Base-by-base conservation (phyloP, 805 yeast genomes). In the Myxozyma nipponensis region DNA sequence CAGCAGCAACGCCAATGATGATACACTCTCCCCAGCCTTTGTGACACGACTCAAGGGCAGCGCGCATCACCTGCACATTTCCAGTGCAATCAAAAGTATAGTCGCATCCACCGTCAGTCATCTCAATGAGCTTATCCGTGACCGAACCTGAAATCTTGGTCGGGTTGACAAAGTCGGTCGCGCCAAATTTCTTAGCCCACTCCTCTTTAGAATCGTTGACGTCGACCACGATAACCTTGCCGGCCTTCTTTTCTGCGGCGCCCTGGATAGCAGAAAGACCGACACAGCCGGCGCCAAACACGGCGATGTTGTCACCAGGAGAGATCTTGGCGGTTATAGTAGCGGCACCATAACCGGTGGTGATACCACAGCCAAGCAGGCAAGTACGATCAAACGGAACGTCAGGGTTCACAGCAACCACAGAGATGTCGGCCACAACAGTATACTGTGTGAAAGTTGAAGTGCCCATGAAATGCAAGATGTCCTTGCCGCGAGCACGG, bases 11-110 rank as follows among this genome's bases (percentile, higher is more conserved):
- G 70, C 98, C 98, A 67, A 93, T 93, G 64, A 93, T 76, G 62
- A 91, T 78, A 21, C 96, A 88, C 66, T 83, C 81, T 72, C 99
- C 99, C 97, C 98, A 93, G 59, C 99, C 99, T 73, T 90, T 91
- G 76, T 93, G 98, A 70, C 96, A 89, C 21, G 95, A 86, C 76
- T 93, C 98, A 60, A 93, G 77, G 25, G 98, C 98, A 66, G 82
- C 76, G 74, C 98, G 83, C 99, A 93, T 93, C 44, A 93, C 98
- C 41, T 79, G 71, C 56, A 83, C 90, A 66, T 91, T 93, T 74
- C 99, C 99, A 46, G 98, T 93, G 76, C 98, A 90, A 76, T 93
- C 98, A 66, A 93, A 93, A 26, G 98, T 90, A 74, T 69, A 88
- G 64, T 93, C 99, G 58, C 88, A 78, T 47, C 99, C 99, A 63